These are phyloP conservation scores for Tarenaya hassleriana DNA, from an alignment of 345 rosid species.

Conservation along the genomic window DNA sequence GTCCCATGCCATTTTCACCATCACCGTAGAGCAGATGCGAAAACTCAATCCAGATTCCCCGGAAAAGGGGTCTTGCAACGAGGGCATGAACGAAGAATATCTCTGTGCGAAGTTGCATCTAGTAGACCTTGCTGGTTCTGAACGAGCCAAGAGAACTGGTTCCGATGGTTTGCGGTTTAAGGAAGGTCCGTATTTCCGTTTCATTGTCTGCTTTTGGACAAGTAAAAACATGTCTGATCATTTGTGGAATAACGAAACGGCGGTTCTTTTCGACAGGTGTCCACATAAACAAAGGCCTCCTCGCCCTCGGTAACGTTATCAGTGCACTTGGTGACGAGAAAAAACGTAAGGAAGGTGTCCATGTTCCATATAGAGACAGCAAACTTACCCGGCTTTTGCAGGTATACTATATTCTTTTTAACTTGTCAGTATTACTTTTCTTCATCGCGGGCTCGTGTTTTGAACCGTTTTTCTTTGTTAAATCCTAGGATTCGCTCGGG, in stretches of 20 bases:
- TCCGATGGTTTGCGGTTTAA: slow-evolving; percentile 95
- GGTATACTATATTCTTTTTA: slow-evolving; percentile 40
- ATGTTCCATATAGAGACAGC: slow-evolving; percentile 97
- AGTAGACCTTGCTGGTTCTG: slow-evolving; percentile 99
- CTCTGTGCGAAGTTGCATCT: slow-evolving; percentile 96
- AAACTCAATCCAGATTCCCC: slow-evolving; percentile 54
- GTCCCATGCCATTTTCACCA: slow-evolving; percentile 98
- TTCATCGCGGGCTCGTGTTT: slow-evolving; percentile 5
- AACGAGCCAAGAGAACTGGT: slow-evolving; percentile 96
- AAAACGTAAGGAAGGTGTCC: slow-evolving; percentile 88
- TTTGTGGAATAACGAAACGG: slow-evolving; percentile 17
- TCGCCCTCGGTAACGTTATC: slow-evolving; percentile 98
- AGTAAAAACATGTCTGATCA: slow-evolving; percentile 15
- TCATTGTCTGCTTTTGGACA: slow-evolving; percentile 1
- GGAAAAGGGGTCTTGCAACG: slow-evolving; percentile 48
- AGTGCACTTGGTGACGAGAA: slow-evolving; percentile 99
- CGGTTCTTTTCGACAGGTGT: slow-evolving; percentile 53
- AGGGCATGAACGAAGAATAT: slow-evolving; percentile 74
- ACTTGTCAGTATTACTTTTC: background rate
- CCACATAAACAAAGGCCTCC: slow-evolving; percentile 95
- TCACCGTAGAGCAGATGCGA: slow-evolving; percentile 91
- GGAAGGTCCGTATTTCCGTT: slow-evolving; percentile 58
- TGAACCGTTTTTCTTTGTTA: slow-evolving; percentile 4
- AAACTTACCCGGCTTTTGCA: slow-evolving; percentile 97
- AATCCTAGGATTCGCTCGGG: slow-evolving; percentile 89